A percentile compares a stretch with the other conserved stretches of the same genome.
Conservation (phyloP, 2,329 filamentous ascomycete species). For the Chaetomiaceae sp. region DNA sequence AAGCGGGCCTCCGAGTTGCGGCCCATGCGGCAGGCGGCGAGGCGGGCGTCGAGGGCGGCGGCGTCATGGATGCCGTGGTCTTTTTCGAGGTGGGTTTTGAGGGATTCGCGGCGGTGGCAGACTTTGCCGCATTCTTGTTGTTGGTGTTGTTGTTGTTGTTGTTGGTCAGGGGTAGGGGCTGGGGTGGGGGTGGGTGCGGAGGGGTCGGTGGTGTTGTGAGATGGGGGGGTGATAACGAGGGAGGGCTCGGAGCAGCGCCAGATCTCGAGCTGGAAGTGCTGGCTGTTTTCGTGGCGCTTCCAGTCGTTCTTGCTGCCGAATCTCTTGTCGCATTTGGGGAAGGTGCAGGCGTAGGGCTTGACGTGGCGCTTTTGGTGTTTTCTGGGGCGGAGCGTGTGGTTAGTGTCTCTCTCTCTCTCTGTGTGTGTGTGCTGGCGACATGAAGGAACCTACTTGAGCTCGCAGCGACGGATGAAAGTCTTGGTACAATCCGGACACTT, state of each 20-base stretch:
- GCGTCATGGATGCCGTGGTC: constrained; percentile 38
- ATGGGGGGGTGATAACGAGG: no score
- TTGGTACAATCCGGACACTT: constrained; percentile 41
- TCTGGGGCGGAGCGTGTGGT: constrained; percentile 46
- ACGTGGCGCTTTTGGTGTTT: constrained; percentile 81
- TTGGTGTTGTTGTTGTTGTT: neutral
- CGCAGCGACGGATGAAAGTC: constrained; percentile 44
- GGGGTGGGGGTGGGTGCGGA: no score
- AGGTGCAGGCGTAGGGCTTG: constrained; percentile 78
- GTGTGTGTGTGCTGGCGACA: constrained; percentile 20
- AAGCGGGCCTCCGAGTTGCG: constrained; percentile 60
- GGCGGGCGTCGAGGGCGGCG: constrained; percentile 34
- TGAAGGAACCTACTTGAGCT: constrained; percentile 44
- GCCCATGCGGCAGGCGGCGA: constrained; percentile 54
- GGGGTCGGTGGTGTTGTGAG: no score
- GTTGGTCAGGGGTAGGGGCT: neutral
- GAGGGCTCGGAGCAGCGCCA: constrained; percentile 69
- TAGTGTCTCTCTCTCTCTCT: neutral
- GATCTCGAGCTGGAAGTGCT: constrained; percentile 65
- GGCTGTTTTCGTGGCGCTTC: constrained; percentile 82
- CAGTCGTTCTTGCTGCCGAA: constrained; percentile 95
- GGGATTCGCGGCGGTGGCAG: constrained; percentile 52
- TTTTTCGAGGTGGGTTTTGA: constrained; percentile 54
- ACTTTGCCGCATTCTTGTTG: constrained; percentile 47
- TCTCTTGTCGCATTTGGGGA: constrained; percentile 56